Conservation (phyloP, 1,139 yeast species). For the Yamadazyma trypodendri region DNA sequence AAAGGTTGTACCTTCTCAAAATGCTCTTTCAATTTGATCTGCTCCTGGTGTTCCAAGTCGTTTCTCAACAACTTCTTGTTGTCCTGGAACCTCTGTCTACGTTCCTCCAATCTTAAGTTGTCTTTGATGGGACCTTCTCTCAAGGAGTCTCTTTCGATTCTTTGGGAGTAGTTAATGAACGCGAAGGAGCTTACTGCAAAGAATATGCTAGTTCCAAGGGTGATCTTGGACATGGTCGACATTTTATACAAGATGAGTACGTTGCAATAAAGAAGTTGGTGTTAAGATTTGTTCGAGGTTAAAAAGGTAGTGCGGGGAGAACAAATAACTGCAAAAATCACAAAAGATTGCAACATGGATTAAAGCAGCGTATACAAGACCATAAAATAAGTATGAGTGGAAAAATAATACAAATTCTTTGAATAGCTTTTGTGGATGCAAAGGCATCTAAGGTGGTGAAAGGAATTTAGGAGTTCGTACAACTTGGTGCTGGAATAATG, state of each 20-base stretch:
- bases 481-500: too few relatives aligned
- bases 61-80: constrained; percentile 50
- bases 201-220: constrained; percentile 58
- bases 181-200: constrained; percentile 59
- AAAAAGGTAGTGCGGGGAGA: background rate
- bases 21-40: constrained; percentile 62
- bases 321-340: constrained; percentile 1
- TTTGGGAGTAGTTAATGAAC: constrained; percentile 69
- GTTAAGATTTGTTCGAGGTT: background rate
- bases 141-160: constrained; percentile 62
- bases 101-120: constrained; percentile 57
- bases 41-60: constrained; percentile 72
- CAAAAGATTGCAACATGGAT: background rate
- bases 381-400: too few relatives aligned
- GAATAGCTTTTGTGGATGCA: too few relatives aligned
- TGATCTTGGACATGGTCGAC: constrained; percentile 73
- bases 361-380: too few relatives aligned
- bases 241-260: constrained; percentile 25
- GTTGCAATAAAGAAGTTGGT: too few relatives aligned
- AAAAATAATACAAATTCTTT: too few relatives aligned
- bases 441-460: too few relatives aligned
- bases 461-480: too few relatives aligned
- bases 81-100: constrained; percentile 23
- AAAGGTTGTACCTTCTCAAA: constrained; percentile 70
- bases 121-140: constrained; percentile 82